phyloP scores from a whole-genome alignment of 306 rosid genomes.

The Rubus parviflorus region DNA sequence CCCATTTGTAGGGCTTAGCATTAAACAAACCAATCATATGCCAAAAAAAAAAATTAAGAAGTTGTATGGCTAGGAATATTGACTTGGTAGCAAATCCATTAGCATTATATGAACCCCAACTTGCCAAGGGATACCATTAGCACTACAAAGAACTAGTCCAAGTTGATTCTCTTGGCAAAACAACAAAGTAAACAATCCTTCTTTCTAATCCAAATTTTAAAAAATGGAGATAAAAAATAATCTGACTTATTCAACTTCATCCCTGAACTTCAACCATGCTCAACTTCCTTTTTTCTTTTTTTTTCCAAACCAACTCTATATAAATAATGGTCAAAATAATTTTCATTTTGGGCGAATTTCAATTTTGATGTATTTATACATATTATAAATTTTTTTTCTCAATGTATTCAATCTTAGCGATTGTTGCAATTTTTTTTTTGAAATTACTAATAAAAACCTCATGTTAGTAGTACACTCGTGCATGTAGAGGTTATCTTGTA shows the following conservation, averaged over 20 bases:
- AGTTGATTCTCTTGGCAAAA: background rate
- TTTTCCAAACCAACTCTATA: background rate
- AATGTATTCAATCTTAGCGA: background rate
- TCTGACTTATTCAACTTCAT: background rate
- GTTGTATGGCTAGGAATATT: background rate
- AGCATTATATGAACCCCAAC: constrained; percentile 4
- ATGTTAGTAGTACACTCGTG: no score
- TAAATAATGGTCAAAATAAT: background rate
- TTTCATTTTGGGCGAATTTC: background rate
- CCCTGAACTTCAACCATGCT: background rate
- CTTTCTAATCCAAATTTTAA: background rate
- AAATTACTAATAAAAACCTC: background rate
- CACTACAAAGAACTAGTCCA: constrained; percentile 1
- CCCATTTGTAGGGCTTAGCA: background rate
- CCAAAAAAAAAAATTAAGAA: no score
- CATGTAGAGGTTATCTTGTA: no score
- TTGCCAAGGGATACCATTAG: background rate
- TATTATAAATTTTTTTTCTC: background rate
- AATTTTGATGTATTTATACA: background rate
- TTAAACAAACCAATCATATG: background rate
- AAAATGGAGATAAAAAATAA: background rate
- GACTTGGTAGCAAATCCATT: background rate
- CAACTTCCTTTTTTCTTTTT: background rate
- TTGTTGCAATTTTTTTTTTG: background rate
- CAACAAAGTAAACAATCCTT: background rate